Percentiles rank a stretch among this genome's conserved stretches.
Conservation (phyloP, 306 rosid species). For the Citrullus mucosospermus region DNA sequence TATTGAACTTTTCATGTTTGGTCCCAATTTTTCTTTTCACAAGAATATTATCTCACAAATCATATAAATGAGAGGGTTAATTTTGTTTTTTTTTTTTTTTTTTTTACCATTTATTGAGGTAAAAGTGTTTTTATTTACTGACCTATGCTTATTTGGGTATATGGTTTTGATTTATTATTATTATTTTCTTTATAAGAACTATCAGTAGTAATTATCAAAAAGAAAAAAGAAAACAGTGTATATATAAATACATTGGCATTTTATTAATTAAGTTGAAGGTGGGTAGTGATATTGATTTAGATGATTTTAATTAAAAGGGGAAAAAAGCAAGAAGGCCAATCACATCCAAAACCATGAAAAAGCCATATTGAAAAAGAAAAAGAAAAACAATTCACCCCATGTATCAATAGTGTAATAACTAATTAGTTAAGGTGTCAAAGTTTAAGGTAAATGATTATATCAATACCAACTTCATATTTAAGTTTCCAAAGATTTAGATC, state of each 20-base stretch:
- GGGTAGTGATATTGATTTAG: not conserved
- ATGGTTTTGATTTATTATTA: no score
- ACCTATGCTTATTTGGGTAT: no score
- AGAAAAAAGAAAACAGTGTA: no score
- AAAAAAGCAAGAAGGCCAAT: not conserved
- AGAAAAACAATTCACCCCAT: not conserved
- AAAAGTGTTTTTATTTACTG: no score
- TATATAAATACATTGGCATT: not conserved
- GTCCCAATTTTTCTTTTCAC: no score
- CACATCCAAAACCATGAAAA: not conserved
- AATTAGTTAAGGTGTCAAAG: not conserved
- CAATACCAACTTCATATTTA: not conserved
- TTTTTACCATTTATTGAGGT: no score
- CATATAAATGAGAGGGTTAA: no score
- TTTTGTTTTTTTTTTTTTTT: no score
- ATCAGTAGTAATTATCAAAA: no score
- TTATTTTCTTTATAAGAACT: no score
- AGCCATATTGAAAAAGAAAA: not conserved
- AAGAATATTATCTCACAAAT: no score
- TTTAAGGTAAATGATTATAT: not conserved
- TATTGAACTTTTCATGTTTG: no score
- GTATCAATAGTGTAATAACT: not conserved
- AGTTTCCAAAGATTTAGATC: not conserved
- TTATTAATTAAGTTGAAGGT: not conserved
- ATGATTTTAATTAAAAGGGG: not conserved